phyloP scores from a whole-genome alignment of 306 rosid species.

The Rosa chinensis region DNA sequence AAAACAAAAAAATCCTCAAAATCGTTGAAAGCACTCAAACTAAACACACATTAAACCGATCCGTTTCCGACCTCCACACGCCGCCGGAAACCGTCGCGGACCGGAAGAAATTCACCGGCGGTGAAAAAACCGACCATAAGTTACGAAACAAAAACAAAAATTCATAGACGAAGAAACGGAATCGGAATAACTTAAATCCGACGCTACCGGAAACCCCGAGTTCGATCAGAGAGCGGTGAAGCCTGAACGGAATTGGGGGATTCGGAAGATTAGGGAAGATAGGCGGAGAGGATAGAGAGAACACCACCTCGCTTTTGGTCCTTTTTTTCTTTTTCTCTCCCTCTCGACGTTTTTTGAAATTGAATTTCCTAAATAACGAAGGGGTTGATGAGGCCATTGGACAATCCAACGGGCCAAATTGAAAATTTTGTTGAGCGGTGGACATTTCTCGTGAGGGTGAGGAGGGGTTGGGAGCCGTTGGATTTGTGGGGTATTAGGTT shows the following conservation, averaged over 20 bases:
- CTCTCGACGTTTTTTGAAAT: slow-evolving; percentile 58
- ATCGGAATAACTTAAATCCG: neutral
- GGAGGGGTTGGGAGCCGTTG: slow-evolving; percentile 19
- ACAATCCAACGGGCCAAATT: slow-evolving; percentile 13
- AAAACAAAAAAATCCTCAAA: neutral
- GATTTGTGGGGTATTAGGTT: slow-evolving; percentile 31
- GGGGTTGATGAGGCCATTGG: slow-evolving; percentile 22
- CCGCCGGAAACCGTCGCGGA: slow-evolving; percentile 3
- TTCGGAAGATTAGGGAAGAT: slow-evolving; percentile 7
- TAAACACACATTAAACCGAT: neutral
- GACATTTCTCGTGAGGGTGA: slow-evolving; percentile 11
- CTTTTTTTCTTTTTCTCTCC: slow-evolving; percentile 30
- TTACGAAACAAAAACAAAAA: neutral
- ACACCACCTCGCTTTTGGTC: slow-evolving; percentile 14
- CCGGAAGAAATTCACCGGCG: neutral
- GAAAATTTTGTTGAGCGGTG: slow-evolving; percentile 15
- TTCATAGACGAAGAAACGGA: neutral
- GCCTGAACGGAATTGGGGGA: neutral
- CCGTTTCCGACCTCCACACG: neutral
- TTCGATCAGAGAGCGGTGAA: neutral
- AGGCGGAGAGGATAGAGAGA: neutral
- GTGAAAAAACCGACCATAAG: neutral
- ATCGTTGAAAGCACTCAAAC: neutral
- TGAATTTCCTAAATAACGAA: slow-evolving; percentile 36
- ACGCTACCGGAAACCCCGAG: neutral